Percentiles rank a stretch among this genome's conserved stretches.
Evolutionary conservation across 306 rosid species (phyloP).

Genomic region (Herpetospermum pedunculosum): DNA sequence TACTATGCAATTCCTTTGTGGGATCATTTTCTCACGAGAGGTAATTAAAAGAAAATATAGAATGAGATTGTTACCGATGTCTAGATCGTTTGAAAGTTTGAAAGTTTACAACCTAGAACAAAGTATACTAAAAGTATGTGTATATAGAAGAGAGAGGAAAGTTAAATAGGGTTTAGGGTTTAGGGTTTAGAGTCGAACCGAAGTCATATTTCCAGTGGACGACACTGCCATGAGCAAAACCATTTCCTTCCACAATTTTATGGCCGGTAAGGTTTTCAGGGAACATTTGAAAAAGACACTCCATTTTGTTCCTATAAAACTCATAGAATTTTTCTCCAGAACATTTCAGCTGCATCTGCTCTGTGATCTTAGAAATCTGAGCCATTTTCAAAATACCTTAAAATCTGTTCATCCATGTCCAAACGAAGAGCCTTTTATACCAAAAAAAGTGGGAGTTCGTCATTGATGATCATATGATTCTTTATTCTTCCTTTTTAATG

Average conservation of each 20-base stretch:
- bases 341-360: neutral
- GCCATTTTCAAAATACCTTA: neutral
- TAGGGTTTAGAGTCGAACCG: neutral
- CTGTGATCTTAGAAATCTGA: neutral
- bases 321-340: neutral
- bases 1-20: too few relatives aligned
- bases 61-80: too few relatives aligned
- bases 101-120: too few relatives aligned
- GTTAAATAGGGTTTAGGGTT: neutral
- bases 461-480: neutral
- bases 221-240: neutral
- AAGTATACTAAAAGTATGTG: too few relatives aligned
- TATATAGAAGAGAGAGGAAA: too few relatives aligned
- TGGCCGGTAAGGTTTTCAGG: neutral
- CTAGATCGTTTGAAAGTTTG: too few relatives aligned
- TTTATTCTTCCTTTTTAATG: neutral
- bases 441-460: neutral
- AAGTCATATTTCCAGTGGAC: neutral
- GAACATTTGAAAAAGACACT: neutral
- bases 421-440: neutral
- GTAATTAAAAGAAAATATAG: too few relatives aligned
- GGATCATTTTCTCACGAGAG: too few relatives aligned
- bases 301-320: neutral
- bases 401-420: neutral
- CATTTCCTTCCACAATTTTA: neutral